Conservation (phyloP, 495 filamentous ascomycete genomes). For the Aspergillus nidulans region DNA sequence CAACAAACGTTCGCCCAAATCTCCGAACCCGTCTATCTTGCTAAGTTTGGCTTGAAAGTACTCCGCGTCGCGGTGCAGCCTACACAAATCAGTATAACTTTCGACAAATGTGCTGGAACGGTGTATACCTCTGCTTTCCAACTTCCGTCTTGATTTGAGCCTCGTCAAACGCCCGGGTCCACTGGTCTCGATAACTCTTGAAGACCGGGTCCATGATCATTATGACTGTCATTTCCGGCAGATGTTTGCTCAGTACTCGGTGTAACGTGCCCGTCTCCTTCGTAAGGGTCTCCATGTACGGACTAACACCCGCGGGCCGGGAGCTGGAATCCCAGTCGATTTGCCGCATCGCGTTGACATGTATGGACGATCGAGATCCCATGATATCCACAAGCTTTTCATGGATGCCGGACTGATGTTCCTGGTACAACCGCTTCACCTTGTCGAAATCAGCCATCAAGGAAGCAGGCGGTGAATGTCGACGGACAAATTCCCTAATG, state of each 20-base stretch:
- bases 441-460: slow-evolving; percentile 91
- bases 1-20: slow-evolving; percentile 63
- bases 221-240: slow-evolving; percentile 70
- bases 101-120: background rate
- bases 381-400: slow-evolving; percentile 97
- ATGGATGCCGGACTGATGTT: slow-evolving; percentile 90
- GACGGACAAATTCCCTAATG: slow-evolving; percentile 82
- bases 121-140: slow-evolving; percentile 66
- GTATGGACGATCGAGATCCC: slow-evolving; percentile 67
- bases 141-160: slow-evolving; percentile 60
- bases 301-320: slow-evolving; percentile 42
- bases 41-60: slow-evolving; percentile 68
- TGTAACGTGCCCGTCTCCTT: slow-evolving; percentile 88
- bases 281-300: slow-evolving; percentile 87
- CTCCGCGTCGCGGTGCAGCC: slow-evolving; percentile 76
- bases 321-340: slow-evolving; percentile 65
- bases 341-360: slow-evolving; percentile 70
- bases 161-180: slow-evolving; percentile 69
- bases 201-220: slow-evolving; percentile 94
- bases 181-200: slow-evolving; percentile 76
- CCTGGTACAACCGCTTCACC: slow-evolving; percentile 79
- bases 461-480: slow-evolving; percentile 61
- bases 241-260: slow-evolving; percentile 78
- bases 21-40: slow-evolving; percentile 76
- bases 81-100: slow-evolving; percentile 32